Evolutionary conservation across 2,329 filamentous ascomycete genomes (phyloP).

Genomic region (Emmonsia crescens): DNA sequence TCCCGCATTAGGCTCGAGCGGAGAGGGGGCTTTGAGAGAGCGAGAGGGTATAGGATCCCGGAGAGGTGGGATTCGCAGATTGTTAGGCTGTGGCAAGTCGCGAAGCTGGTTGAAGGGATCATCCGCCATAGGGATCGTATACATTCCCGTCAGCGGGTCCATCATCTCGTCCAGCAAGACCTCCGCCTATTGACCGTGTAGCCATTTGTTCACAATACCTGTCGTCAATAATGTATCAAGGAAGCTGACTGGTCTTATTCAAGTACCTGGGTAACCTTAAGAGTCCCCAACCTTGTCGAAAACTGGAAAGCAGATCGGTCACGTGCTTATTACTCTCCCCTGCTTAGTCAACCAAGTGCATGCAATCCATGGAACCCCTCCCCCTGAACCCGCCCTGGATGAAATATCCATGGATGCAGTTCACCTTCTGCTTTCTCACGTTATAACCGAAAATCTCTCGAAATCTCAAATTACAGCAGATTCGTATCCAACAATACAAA

Average conservation of each 20-base stretch:
- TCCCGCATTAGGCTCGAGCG: conserved; percentile 36
- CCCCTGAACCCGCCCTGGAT: too few species aligned
- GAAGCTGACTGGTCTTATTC: neutral
- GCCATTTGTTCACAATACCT: neutral
- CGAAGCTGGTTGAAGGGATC: conserved; percentile 30
- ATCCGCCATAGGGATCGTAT: conserved; percentile 24
- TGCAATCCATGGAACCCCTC: too few species aligned
- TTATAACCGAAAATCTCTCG: neutral
- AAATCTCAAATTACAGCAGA: neutral
- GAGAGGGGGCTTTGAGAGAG: conserved; percentile 31
- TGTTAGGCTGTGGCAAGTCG: conserved; percentile 30
- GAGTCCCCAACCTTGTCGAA: neutral
- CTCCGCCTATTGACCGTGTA: neutral
- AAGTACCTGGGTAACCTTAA: neutral
- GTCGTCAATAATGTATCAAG: neutral
- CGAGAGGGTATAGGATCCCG: conserved; percentile 36
- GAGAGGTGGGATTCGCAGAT: conserved; percentile 38
- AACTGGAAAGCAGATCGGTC: neutral
- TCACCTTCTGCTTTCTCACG: neutral
- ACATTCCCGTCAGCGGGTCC: conserved; percentile 10
- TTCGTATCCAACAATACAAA: neutral
- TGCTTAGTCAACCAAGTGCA: neutral
- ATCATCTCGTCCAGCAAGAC: conserved; percentile 4
- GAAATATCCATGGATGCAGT: too few species aligned
- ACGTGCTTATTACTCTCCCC: neutral